Percentiles rank a stretch among this genome's conserved stretches.
phyloP scores from a whole-genome alignment of 2,329 filamentous ascomycete species.

The Scedosporium minutisporum region DNA sequence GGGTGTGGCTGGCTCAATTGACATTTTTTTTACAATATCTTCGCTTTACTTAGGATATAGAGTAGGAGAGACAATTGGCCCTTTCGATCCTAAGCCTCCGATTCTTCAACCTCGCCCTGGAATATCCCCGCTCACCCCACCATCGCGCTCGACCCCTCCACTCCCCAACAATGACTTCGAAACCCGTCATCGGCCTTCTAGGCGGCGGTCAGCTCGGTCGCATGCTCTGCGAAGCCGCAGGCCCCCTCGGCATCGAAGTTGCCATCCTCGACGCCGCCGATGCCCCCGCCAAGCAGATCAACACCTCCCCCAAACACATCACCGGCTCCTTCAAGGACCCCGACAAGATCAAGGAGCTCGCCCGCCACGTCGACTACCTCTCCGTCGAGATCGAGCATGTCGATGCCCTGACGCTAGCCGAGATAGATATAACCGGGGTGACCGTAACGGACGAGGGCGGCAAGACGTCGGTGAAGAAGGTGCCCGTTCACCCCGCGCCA shows the following conservation, averaged over 20 bases:
- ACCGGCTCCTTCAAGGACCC: constrained; percentile 82
- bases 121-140: not conserved
- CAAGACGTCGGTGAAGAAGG: constrained; percentile 32
- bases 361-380: constrained; percentile 65
- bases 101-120: not conserved
- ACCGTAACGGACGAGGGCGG: constrained; percentile 33
- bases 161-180: constrained; percentile 16
- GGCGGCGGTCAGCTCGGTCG: constrained; percentile 72
- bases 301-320: constrained; percentile 63
- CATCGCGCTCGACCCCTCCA: not conserved
- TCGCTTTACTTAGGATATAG: too few species aligned
- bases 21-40: too few species aligned
- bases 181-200: constrained; percentile 40
- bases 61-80: too few species aligned
- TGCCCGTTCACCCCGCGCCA: constrained; percentile 72
- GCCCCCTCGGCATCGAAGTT: constrained; percentile 63
- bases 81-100: not conserved
- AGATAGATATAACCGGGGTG: constrained; percentile 59
- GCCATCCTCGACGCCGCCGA: constrained; percentile 69
- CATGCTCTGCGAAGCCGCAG: constrained; percentile 86
- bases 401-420: constrained; percentile 79
- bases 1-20: too few species aligned
- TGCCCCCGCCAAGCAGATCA: constrained; percentile 79
- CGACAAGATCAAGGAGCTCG: constrained; percentile 69
- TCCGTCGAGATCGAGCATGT: constrained; percentile 96